Percentiles rank a stretch among this genome's conserved stretches.
Conservation (phyloP, 2,329 filamentous ascomycete genomes). For the Alternaria conjuncta region DNA sequence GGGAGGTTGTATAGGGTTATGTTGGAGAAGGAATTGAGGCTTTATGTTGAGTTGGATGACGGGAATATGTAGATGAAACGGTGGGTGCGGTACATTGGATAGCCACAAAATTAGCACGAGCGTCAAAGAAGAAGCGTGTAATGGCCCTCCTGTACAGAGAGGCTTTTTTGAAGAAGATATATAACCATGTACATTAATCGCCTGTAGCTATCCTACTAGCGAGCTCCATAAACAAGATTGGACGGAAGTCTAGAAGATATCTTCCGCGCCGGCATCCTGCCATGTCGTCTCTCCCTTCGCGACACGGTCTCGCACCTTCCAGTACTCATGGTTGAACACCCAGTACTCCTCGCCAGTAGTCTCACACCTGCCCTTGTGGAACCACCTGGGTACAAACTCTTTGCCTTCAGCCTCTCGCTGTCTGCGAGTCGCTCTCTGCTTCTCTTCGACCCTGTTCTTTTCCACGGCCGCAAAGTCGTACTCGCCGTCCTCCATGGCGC, state of each 20-base stretch:
- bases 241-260: constrained; percentile 66
- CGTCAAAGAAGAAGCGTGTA: too few species aligned
- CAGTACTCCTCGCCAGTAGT: constrained; percentile 89
- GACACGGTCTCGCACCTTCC: constrained; percentile 73
- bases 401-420: constrained; percentile 78
- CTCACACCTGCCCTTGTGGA: constrained; percentile 73
- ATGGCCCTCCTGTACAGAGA: neutral
- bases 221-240: neutral
- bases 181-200: neutral
- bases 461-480: constrained; percentile 92
- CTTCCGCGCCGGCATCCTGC: constrained; percentile 70
- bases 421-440: constrained; percentile 78
- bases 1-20: constrained; percentile 62
- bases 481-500: constrained; percentile 98
- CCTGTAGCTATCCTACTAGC: neutral
- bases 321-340: constrained; percentile 89
- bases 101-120: too few species aligned
- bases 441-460: constrained; percentile 94
- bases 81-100: neutral
- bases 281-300: constrained; percentile 68
- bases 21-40: constrained; percentile 66
- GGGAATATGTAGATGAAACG: neutral
- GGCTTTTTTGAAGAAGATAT: neutral
- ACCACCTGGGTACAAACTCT: constrained; percentile 86
- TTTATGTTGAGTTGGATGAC: constrained; percentile 59